Evolutionary conservation across 2,329 filamentous ascomycete species (phyloP), one percentile per base, ranked within the genome.

Genomic region (Herpotrichia juniperi): DNA sequence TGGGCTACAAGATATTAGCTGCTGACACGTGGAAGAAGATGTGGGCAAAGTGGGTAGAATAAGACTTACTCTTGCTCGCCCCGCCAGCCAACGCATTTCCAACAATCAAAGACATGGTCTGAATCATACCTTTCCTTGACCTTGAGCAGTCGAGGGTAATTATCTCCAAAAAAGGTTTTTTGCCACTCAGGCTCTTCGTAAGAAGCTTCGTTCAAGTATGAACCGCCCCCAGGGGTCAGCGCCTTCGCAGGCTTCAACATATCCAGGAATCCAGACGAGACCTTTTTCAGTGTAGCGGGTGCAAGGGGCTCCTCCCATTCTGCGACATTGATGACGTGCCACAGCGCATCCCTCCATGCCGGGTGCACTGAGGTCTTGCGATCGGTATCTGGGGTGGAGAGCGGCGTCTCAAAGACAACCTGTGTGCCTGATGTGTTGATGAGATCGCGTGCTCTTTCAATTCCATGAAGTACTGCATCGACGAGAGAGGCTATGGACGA

Each of bases 181-280:
- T 70, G 63, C 45, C 67, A 73, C 16, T 58, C 53, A 11, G 66
- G 59, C 48, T 73, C 67, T 21, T 64, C 64, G 2, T 60, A 55
- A 53, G 70, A 59, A 4, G 67, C 68, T 48, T 64, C 61, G 40
- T 71, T 71, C 49, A 66, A 2, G 47, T 71, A 70, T 1, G 58
- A 58, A 5, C 62, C 67, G 7, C 42, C 48, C 1, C 31, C 40
- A 39, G 34, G 34, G 34, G 17, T 19, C 10, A 11, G 34, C 34
- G 34, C 34, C 34, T 11, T 39, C 17, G 34, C 34, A 9, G 34
- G 34, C 16, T 39, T 16, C 34, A 39, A 19, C 34, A 39, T 10
- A 16, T 39, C 34, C 8, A 39, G 34, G 34, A 39, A 39, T 10
- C 34, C 34, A 19, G 17, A 11, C 9, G 34, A 39, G 34, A 39